Base-by-base conservation (phyloP, 73 alveolate genomes). In the Paramecium sexaurelia region DNA sequence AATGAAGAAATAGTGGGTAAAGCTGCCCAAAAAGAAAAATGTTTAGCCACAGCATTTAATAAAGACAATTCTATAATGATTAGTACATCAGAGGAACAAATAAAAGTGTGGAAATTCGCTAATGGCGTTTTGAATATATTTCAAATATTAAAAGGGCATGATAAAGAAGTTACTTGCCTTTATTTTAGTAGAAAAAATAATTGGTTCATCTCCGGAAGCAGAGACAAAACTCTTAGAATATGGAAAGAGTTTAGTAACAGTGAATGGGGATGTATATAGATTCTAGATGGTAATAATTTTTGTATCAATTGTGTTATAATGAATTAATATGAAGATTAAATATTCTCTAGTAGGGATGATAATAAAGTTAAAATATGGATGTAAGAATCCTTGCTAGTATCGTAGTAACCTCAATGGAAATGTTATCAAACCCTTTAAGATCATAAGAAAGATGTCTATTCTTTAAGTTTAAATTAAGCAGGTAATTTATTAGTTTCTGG, bases 191-290 rank as follows among this genome's bases (percentile, higher is more conserved):
- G 83, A 2, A 61, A 61, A 11, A 61, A 32, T 32, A 61, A 61
- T 61, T 61, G 83, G 51, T 61, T 61, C 13, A 32, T 61, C 27
- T 61, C 83, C 1, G 83, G 83, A 3, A 61, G 83, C 26, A 24
- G 83, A 32, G 83, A 61, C 9, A 61, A 61, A 24, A 61, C 83
- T 0, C 8, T 61, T 15, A 61, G 83, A 61, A 8, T 61, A 10
- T 61, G 83, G 83, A 61, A 61, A n/a, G 83, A 61, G 11, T 61
- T 61, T 32, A 61, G 83, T 61, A 61, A 61, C 26, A 61, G 83
- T 61, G 83, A 61, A 32, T 61, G 83, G 51, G 83, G 83, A 0
- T 61, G 83, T 26, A 32, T 61, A 1, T 61, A 61, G 43, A 61
- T 61, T 26, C n/a, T 61, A 61, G 83, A 61, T 26, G 83, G 83